These are phyloP conservation scores for Diplotaxis tenuifolia DNA, from an alignment of 345 rosid genomes.

Conservation along the genomic window DNA sequence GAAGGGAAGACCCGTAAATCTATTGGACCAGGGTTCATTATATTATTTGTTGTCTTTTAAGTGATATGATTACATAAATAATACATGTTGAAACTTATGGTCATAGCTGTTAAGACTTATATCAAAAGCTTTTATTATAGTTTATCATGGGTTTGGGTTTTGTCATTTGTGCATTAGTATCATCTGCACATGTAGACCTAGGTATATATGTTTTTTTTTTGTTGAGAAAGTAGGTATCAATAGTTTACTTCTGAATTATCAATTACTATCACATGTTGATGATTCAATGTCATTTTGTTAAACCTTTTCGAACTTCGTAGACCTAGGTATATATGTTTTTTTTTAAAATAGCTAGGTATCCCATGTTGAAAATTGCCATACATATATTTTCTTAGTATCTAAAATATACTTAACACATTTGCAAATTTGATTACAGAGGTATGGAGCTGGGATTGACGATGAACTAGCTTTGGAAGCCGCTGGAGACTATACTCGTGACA, in stretches of 20 bases:
- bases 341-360: no score
- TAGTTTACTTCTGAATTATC: background rate
- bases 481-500: conserved; percentile 63
- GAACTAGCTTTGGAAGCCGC: conserved; percentile 60
- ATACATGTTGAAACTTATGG: background rate
- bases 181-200: no score
- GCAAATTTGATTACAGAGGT: conserved; percentile 37
- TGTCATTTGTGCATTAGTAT: background rate
- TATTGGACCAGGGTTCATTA: background rate
- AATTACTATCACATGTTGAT: background rate
- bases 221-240: no score
- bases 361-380: background rate
- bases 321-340: no score
- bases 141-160: background rate
- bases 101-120: background rate
- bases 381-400: background rate
- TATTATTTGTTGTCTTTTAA: background rate
- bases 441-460: conserved; percentile 54
- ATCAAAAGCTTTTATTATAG: background rate
- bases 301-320: no score
- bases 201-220: no score
- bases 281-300: no score
- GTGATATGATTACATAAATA: background rate
- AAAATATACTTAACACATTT: background rate
- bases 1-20: background rate